These are phyloP conservation scores for Petunia axillaris DNA, from an alignment of 257 asterid genomes.

Conservation along the genomic window DNA sequence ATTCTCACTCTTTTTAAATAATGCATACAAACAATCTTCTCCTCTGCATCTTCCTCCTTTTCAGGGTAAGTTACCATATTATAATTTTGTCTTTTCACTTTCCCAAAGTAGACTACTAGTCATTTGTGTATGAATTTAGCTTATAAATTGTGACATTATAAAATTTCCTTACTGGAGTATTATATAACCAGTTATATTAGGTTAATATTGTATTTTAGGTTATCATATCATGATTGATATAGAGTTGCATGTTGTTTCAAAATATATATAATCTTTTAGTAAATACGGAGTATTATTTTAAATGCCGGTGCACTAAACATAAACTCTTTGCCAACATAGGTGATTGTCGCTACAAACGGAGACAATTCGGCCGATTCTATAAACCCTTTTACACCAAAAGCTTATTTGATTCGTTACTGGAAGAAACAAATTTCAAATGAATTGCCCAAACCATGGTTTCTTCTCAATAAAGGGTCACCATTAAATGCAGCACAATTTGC, in stretches of 20 bases:
- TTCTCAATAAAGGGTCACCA: constrained; percentile 65
- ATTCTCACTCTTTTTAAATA: not conserved
- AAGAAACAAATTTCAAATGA: constrained; percentile 56
- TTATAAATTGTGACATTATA: too few relatives aligned
- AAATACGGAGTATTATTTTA: too few relatives aligned
- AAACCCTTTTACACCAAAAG: constrained; percentile 69
- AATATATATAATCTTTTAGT: too few relatives aligned
- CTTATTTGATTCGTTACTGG: constrained; percentile 62
- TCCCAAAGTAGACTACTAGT: not conserved
- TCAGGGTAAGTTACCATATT: constrained; percentile 15
- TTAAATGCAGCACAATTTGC: constrained; percentile 54
- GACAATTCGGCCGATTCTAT: constrained; percentile 21
- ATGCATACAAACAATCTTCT: not conserved
- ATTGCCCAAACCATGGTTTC: constrained; percentile 53
- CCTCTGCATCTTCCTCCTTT: constrained; percentile 5
- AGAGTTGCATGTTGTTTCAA: too few relatives aligned
- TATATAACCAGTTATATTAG: too few relatives aligned
- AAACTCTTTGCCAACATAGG: constrained; percentile 40
- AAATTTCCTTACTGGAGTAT: too few relatives aligned
- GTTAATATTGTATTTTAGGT: too few relatives aligned
- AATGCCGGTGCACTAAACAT: too few relatives aligned
- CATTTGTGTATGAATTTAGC: not conserved
- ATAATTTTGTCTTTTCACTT: not conserved
- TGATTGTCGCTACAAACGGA: constrained; percentile 32
- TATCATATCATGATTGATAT: too few relatives aligned